A percentile compares a stretch with the other conserved stretches of the same genome.
Conservation (phyloP, 441 rosid species). For the Macaranga tanarius region DNA sequence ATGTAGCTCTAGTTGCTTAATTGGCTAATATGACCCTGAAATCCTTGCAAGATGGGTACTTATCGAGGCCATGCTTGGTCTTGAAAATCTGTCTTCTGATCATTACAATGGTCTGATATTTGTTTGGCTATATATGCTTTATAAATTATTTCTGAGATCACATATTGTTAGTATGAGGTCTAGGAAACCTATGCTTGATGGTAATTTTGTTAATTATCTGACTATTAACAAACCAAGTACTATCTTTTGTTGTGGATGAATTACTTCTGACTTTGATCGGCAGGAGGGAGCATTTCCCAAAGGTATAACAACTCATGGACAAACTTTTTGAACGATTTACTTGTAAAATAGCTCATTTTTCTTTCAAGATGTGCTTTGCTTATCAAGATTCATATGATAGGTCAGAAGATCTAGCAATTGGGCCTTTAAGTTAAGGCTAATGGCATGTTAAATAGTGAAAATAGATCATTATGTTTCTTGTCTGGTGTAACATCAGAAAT, state of each 20-base stretch:
- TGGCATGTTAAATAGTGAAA: not conserved
- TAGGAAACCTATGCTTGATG: not conserved
- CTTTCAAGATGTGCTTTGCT: not conserved
- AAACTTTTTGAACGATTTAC: not conserved
- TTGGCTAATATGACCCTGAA: not conserved
- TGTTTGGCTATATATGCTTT: not conserved
- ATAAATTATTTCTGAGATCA: not conserved
- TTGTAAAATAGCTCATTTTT: not conserved
- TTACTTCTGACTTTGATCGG: not conserved
- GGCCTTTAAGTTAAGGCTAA: not conserved
- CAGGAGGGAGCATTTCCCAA: not conserved
- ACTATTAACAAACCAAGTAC: not conserved
- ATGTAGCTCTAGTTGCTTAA: not conserved
- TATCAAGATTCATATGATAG: not conserved
- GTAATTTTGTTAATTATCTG: not conserved
- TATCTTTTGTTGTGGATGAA: not conserved
- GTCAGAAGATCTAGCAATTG: not conserved
- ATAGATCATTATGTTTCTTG: not conserved
- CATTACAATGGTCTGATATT: not conserved
- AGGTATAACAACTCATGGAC: not conserved
- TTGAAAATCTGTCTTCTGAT: not conserved
- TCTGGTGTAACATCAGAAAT: not conserved
- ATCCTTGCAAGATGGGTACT: not conserved
- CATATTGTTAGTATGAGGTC: not conserved
- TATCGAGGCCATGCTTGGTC: not conserved